Conservation (phyloP, 148 eudicot species). For the Nyssa sinensis region DNA sequence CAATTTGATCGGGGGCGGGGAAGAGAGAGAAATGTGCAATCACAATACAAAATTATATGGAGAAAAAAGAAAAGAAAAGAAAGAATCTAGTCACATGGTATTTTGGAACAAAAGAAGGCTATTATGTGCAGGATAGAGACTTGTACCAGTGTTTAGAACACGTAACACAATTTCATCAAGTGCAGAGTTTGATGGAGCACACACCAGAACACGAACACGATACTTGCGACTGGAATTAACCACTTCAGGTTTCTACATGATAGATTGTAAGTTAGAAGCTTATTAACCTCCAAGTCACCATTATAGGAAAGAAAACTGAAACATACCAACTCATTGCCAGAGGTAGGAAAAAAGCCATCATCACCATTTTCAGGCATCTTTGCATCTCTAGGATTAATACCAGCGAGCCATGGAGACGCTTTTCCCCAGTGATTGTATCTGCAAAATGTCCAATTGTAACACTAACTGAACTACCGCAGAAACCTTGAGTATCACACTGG, state of each 20-base stretch:
- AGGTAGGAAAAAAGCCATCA: constrained; percentile 81
- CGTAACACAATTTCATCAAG: constrained; percentile 96
- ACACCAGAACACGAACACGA: constrained; percentile 92
- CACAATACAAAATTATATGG: too few species aligned
- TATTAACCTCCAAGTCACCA: constrained; percentile 5
- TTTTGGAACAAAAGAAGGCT: background rate
- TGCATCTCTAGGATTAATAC: constrained; percentile 73
- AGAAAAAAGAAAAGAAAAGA: constrained; percentile 1
- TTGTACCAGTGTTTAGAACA: constrained; percentile 66
- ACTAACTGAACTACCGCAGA: too few species aligned
- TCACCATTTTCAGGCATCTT: constrained; percentile 88
- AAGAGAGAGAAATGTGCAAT: background rate
- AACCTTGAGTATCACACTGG: too few species aligned
- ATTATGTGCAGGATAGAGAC: background rate
- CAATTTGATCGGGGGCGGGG: too few species aligned
- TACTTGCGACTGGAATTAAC: constrained; percentile 82
- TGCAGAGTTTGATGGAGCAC: constrained; percentile 99
- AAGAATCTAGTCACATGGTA: background rate
- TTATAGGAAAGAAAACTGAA: constrained; percentile 1
- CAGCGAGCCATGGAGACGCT: constrained; percentile 92
- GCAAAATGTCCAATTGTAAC: constrained; percentile 12
- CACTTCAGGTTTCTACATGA: constrained; percentile 88
- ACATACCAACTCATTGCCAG: constrained; percentile 85
- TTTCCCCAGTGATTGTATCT: constrained; percentile 67
- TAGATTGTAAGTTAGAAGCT: constrained; percentile 18